phyloP scores from a whole-genome alignment of 2,329 filamentous ascomycete genomes.

The Xylariaceae sp. region DNA sequence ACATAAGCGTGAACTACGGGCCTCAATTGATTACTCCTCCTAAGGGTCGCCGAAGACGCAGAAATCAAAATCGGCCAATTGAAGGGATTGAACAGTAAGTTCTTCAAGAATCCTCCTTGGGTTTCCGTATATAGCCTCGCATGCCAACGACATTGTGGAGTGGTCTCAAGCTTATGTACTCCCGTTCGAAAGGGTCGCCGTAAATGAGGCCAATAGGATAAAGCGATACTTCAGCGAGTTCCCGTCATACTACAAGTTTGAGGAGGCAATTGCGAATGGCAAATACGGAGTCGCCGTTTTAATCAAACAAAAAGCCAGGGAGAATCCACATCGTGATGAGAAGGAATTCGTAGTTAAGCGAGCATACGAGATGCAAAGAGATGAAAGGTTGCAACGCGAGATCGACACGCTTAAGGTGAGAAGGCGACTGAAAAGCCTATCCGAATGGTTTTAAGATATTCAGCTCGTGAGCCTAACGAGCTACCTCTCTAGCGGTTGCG shows the following conservation, averaged over 20 bases:
- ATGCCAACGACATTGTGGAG: not conserved
- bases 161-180: not conserved
- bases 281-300: not conserved
- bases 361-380: not conserved
- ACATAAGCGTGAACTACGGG: not conserved
- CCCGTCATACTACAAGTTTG: not conserved
- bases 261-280: not conserved
- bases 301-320: not conserved
- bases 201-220: not conserved
- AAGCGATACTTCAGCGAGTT: slow-evolving; percentile 1
- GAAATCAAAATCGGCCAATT: not conserved
- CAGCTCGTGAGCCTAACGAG: not conserved
- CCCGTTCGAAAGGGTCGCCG: not conserved
- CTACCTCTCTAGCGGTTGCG: not conserved
- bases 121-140: not conserved
- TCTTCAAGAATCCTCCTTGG: not conserved
- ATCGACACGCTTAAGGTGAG: not conserved
- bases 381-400: not conserved
- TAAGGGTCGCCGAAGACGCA: not conserved
- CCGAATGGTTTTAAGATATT: not conserved
- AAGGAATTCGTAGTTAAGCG: not conserved
- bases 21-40: not conserved
- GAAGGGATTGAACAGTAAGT: not conserved
- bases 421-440: not conserved
- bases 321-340: not conserved